Percentiles rank a stretch among this genome's conserved stretches.
These are phyloP conservation scores for Maudiozyma barnettii DNA, from an alignment of 805 yeast species.

Conservation along the genomic window DNA sequence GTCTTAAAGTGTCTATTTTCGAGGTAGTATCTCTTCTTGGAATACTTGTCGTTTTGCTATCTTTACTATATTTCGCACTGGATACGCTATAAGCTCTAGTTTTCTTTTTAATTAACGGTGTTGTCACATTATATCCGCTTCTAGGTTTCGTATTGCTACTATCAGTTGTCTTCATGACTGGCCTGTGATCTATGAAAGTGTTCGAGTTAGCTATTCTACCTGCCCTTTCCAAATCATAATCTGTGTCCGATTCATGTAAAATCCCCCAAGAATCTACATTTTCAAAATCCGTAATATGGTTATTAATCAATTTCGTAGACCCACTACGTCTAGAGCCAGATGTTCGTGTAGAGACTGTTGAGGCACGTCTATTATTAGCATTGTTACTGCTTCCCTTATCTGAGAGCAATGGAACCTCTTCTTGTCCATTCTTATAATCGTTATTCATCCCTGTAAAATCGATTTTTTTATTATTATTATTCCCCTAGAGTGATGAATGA, in stretches of 20 bases:
- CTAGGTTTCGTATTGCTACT: neutral
- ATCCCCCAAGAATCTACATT: slow-evolving; percentile 28
- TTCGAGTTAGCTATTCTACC: slow-evolving; percentile 7
- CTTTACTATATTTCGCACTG: neutral
- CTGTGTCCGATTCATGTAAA: slow-evolving; percentile 22
- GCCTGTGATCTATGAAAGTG: slow-evolving; percentile 23
- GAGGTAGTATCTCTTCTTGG: neutral
- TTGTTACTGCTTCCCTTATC: neutral
- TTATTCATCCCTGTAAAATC: neutral
- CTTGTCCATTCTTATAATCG: neutral
- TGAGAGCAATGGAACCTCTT: neutral
- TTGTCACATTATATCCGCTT: neutral
- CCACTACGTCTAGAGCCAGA: neutral
- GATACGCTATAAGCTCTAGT: neutral
- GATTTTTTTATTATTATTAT: too few relatives aligned
- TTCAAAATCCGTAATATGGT: slow-evolving; percentile 21
- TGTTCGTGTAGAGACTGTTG: slow-evolving; percentile 1
- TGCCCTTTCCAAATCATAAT: slow-evolving; percentile 9
- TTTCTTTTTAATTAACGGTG: neutral
- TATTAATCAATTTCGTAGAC: neutral
- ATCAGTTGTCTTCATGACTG: slow-evolving; percentile 6
- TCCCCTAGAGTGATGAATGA: too few relatives aligned
- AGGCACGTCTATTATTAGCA: neutral
- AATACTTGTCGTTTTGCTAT: neutral
- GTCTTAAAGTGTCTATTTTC: neutral